Evolutionary conservation across 1,284 basidiomycete genomes (phyloP).

Genomic region (Moesziomyces parantarcticus): DNA sequence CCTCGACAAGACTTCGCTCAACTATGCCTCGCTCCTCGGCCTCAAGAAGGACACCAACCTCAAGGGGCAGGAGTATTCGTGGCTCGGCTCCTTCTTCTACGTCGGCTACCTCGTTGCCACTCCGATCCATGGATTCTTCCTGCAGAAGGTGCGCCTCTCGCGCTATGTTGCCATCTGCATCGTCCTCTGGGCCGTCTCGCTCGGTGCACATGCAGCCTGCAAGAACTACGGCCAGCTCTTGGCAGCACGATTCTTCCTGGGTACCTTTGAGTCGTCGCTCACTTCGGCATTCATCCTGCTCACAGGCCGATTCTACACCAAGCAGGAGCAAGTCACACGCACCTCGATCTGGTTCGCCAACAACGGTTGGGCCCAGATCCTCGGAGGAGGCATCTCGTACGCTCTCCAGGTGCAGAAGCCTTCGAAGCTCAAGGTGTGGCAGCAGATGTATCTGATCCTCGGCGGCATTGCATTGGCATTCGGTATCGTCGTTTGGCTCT

Average conservation of each 20-base stretch:
- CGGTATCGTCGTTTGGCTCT: conserved; percentile 41
- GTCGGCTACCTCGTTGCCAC: conserved; percentile 57
- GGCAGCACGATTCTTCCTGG: conserved; percentile 61
- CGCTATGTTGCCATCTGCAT: conserved; percentile 50
- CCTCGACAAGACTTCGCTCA: conserved; percentile 61
- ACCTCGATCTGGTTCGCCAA: conserved; percentile 55
- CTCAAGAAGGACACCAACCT: conserved; percentile 57
- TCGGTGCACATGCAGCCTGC: conserved; percentile 57
- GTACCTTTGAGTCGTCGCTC: conserved; percentile 60
- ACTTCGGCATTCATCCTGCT: conserved; percentile 56
- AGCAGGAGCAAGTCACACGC: conserved; percentile 51
- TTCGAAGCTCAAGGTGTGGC: conserved; percentile 48
- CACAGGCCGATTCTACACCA: conserved; percentile 58
- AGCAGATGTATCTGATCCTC: conserved; percentile 61
- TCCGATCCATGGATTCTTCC: conserved; percentile 33
- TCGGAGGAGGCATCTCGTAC: conserved; percentile 57
- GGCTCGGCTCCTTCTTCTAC: conserved; percentile 64
- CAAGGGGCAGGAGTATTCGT: conserved; percentile 56
- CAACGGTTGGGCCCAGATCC: conserved; percentile 62
- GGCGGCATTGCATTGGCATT: conserved; percentile 54
- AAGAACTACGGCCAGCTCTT: conserved; percentile 56
- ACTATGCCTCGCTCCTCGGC: conserved; percentile 60
- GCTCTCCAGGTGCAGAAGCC: conserved; percentile 50
- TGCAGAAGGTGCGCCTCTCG: conserved; percentile 59
- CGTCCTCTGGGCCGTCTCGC: conserved; percentile 69